Percentiles rank a stretch among this genome's conserved stretches.
Conservation (phyloP, 2,329 filamentous ascomycete species). For the Aspergillus calidoustus region DNA sequence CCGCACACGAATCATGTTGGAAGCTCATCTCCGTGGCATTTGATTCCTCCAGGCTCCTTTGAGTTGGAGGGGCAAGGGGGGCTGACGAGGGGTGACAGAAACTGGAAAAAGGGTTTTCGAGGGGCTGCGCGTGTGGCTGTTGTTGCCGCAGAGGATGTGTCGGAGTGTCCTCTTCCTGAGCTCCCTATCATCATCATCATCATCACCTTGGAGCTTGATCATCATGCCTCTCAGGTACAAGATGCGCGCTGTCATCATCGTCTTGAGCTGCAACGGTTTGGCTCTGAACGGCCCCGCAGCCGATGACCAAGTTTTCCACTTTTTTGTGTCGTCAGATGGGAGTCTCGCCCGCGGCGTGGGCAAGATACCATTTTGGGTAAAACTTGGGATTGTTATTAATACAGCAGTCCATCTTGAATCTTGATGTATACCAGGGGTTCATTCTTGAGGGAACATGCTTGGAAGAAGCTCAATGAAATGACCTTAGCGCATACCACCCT, state of each 20-base stretch:
- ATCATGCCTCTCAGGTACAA: too few relatives aligned
- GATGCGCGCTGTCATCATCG: too few relatives aligned
- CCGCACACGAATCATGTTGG: conserved; percentile 24
- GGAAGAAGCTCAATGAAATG: too few relatives aligned
- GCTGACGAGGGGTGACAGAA: conserved; percentile 24
- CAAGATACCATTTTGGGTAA: conserved; percentile 1
- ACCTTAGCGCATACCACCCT: too few relatives aligned
- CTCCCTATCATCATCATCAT: too few relatives aligned
- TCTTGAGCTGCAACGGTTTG: too few relatives aligned
- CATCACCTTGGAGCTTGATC: too few relatives aligned
- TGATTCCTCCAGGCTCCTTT: conserved; percentile 23
- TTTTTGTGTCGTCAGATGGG: conserved; percentile 26
- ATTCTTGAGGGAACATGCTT: too few relatives aligned
- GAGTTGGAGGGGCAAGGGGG: conserved; percentile 30
- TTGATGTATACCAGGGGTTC: too few relatives aligned
- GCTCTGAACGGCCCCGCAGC: conserved; percentile 29
- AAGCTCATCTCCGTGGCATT: conserved; percentile 25
- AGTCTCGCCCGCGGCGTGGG: not conserved
- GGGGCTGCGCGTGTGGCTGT: too few relatives aligned
- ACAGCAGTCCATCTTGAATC: too few relatives aligned
- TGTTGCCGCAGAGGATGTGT: not conserved
- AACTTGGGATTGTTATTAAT: not conserved
- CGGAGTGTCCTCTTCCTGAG: not conserved
- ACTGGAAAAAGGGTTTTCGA: not conserved
- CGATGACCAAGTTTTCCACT: conserved; percentile 30